Conservation (phyloP, 768 basidiomycete genomes). For the Pleurotus citrinopileatus region DNA sequence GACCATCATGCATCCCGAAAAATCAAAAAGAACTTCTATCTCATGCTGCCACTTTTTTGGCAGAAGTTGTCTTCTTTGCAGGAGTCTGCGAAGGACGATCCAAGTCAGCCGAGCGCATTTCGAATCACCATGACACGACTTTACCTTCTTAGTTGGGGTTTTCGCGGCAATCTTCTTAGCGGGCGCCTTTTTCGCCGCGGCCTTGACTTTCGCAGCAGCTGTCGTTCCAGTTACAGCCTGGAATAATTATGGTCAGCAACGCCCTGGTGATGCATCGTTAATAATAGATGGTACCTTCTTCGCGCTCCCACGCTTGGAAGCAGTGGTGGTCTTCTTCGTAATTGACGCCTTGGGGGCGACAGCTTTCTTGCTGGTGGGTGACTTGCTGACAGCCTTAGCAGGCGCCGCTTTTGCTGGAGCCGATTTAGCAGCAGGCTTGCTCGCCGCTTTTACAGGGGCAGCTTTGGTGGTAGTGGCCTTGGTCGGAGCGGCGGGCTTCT, state of each 20-base stretch:
- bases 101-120: slow-evolving; percentile 1
- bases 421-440: slow-evolving; percentile 29
- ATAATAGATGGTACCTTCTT: slow-evolving; percentile 54
- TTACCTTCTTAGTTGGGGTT: slow-evolving; percentile 33
- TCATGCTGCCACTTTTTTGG: slow-evolving; percentile 8
- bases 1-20: neutral
- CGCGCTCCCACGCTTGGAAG: slow-evolving; percentile 48
- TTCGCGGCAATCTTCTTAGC: slow-evolving; percentile 33
- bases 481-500: slow-evolving; percentile 25
- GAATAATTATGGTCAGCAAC: slow-evolving; percentile 9
- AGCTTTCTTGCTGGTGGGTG: slow-evolving; percentile 11
- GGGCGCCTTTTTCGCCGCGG: slow-evolving; percentile 34
- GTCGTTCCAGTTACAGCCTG: slow-evolving; percentile 53
- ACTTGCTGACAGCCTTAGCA: slow-evolving; percentile 14
- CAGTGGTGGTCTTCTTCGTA: slow-evolving; percentile 23
- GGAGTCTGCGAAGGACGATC: slow-evolving; percentile 2
- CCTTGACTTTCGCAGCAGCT: slow-evolving; percentile 37
- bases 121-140: neutral
- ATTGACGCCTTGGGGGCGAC: slow-evolving; percentile 19
- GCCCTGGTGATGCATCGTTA: slow-evolving; percentile 3
- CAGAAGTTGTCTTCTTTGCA: slow-evolving; percentile 14
- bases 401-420: slow-evolving; percentile 29
- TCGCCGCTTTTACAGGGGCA: slow-evolving; percentile 24
- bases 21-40: neutral
- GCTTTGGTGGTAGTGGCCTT: slow-evolving; percentile 31